Conservation (phyloP, 345 rosid genomes). For the Acer negundo region DNA sequence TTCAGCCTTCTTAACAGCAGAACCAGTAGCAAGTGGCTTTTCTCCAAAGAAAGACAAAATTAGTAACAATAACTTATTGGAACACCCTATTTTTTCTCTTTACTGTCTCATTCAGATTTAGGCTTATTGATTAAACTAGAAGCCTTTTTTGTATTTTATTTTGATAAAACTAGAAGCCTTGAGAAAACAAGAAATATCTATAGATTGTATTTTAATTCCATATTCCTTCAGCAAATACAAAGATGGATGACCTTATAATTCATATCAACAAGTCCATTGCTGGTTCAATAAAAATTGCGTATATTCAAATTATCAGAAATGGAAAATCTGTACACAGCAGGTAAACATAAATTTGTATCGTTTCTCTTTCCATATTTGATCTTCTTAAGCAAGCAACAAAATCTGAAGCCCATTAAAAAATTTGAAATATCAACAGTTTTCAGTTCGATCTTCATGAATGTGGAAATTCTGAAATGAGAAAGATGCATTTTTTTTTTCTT, state of each 20-base stretch:
- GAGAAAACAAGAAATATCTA: not conserved
- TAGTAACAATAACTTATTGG: not conserved
- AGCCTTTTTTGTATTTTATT: not conserved
- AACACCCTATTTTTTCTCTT: not conserved
- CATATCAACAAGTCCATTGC: not conserved
- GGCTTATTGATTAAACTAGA: not conserved
- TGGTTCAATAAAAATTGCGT: not conserved
- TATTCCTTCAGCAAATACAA: not conserved
- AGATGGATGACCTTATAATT: not conserved
- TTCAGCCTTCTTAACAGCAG: conserved; percentile 48
- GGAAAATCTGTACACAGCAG: not conserved
- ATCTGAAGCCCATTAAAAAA: not conserved
- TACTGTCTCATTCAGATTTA: not conserved
- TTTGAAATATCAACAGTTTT: not conserved
- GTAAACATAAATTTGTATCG: not conserved
- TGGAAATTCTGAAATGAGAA: not conserved
- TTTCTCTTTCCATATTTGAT: not conserved
- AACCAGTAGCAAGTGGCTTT: conserved; percentile 16
- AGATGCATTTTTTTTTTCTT: not conserved
- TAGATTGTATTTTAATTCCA: not conserved
- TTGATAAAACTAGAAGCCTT: not conserved
- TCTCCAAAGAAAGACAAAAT: conserved; percentile 2
- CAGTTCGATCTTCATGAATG: not conserved
- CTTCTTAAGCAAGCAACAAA: not conserved
- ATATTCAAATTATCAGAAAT: not conserved